Base-by-base conservation (phyloP, 192 early-diverging fungal genomes). In the Linnemannia hyalina region DNA sequence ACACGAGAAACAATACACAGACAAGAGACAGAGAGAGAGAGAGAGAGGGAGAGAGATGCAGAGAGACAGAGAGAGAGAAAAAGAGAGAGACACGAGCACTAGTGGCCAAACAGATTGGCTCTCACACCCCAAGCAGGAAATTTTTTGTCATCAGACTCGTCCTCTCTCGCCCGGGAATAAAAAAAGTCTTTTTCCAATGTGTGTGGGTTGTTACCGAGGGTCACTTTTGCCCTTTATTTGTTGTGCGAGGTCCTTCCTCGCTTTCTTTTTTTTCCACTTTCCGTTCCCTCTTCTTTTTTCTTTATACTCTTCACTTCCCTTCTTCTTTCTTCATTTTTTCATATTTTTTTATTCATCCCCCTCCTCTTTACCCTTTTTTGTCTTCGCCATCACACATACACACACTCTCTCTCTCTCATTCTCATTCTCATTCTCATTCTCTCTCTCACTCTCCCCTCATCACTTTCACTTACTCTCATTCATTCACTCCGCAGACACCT, bases 121-220 rank as follows among this genome's bases (percentile, higher is more conserved):
- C 22, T 26, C n/a, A 26, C 6, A 0, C 60, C 29, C 60, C 29
- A 26, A 65, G 60, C 32, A 65, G 60, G 60, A 65, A 65, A 65
- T 65, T 65, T 65, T 65, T 32, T 65, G 60, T 65, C 60, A 65
- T 35, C 60, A 46, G 13, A 11, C 26, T 13, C 60, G 6, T 1
- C 55, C 55, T 57, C 23, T n/a, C 54, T 57, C 57, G 44, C 57
- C 57, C 57, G 57, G 23, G 57, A 55, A 55, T 29, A 60, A 44
- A 44, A 44, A 13, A 46, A 46, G 57, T 60, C 57, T 60, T 29
- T 60, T 60, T 60, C n/a, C 42, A 44, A 11, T 44, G 42, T 44
- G 4, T 32, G 60, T 15, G 3, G 3, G 9, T 65, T 29, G 13
- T 76, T 75, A 74, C 46, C 70, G 81, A 77, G 81, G 75, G 68